phyloP scores from a whole-genome alignment of 1,284 basidiomycete genomes.

The Tylopilus sp. region DNA sequence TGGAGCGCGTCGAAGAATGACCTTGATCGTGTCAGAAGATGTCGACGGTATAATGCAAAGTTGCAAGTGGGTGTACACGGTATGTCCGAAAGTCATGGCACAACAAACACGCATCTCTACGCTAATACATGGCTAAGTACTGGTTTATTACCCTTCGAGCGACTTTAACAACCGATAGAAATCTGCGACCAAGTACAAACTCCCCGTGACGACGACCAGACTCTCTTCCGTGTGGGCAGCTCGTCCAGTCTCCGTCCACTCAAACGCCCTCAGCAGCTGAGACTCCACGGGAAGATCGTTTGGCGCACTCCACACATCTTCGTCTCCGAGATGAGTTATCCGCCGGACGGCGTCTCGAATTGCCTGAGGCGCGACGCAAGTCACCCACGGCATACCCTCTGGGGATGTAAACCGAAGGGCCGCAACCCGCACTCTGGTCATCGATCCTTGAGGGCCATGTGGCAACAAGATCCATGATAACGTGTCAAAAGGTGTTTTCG shows the following conservation, averaged over 20 bases:
- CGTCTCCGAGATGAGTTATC: slow-evolving; percentile 37
- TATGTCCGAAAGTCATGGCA: not conserved
- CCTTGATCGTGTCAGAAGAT: slow-evolving; percentile 14
- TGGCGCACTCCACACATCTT: slow-evolving; percentile 42
- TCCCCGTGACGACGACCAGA: slow-evolving; percentile 78
- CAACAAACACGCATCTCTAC: not conserved
- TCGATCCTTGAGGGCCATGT: slow-evolving; percentile 18
- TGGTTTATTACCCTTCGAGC: slow-evolving; percentile 14
- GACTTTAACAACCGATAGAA: slow-evolving; percentile 59
- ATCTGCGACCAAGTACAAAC: slow-evolving; percentile 88
- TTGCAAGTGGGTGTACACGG: slow-evolving; percentile 1
- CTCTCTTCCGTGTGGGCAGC: slow-evolving; percentile 22
- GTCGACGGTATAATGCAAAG: slow-evolving; percentile 2
- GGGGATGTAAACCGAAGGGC: slow-evolving; percentile 65
- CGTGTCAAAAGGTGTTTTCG: slow-evolving; percentile 71
- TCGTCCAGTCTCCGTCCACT: slow-evolving; percentile 39
- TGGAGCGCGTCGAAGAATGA: slow-evolving; percentile 7
- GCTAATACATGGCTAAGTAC: not conserved
- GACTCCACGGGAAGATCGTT: slow-evolving; percentile 29
- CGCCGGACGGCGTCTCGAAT: slow-evolving; percentile 43
- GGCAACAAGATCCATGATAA: slow-evolving; percentile 58
- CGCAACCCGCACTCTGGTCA: slow-evolving; percentile 46
- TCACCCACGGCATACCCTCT: slow-evolving; percentile 91
- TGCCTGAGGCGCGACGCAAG: slow-evolving; percentile 49
- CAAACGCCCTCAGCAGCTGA: slow-evolving; percentile 38